Conservation (phyloP, 768 basidiomycete genomes). For the Suillus subaureus region DNA sequence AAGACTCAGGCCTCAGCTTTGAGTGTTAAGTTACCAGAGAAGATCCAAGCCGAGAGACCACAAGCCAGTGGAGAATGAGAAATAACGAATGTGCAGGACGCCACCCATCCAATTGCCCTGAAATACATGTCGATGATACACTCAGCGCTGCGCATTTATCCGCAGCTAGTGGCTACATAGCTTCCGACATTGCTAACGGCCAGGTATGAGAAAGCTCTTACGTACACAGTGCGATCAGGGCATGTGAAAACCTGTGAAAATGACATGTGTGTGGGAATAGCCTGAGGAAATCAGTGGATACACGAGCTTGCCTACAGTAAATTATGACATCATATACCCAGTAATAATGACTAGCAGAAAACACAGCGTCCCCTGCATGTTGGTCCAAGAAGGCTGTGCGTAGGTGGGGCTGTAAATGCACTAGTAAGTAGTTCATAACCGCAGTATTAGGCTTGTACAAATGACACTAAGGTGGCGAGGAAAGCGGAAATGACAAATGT, state of each 20-base stretch:
- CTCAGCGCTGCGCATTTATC: neutral
- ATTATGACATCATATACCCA: neutral
- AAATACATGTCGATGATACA: neutral
- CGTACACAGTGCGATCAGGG: too few relatives aligned
- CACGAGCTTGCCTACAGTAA: neutral
- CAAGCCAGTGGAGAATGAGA: neutral
- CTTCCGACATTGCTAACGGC: neutral
- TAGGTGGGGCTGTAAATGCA: neutral
- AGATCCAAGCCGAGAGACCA: slow-evolving; percentile 1
- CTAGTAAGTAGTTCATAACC: neutral
- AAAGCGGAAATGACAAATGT: slow-evolving; percentile 15
- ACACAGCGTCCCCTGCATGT: neutral
- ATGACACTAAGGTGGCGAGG: slow-evolving; percentile 13
- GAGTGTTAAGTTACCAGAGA: neutral
- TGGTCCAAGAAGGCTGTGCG: neutral
- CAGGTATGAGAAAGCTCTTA: too few relatives aligned
- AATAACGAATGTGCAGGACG: neutral
- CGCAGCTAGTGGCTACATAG: neutral
- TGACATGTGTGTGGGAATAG: too few relatives aligned
- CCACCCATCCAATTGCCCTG: neutral
- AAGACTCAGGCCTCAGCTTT: neutral
- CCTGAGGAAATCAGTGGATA: too few relatives aligned
- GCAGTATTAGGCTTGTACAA: neutral
- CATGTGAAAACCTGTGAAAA: too few relatives aligned
- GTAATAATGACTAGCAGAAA: neutral